Conservation (phyloP, 2,329 filamentous ascomycete genomes). For the Myriosclerotinia curreyana region DNA sequence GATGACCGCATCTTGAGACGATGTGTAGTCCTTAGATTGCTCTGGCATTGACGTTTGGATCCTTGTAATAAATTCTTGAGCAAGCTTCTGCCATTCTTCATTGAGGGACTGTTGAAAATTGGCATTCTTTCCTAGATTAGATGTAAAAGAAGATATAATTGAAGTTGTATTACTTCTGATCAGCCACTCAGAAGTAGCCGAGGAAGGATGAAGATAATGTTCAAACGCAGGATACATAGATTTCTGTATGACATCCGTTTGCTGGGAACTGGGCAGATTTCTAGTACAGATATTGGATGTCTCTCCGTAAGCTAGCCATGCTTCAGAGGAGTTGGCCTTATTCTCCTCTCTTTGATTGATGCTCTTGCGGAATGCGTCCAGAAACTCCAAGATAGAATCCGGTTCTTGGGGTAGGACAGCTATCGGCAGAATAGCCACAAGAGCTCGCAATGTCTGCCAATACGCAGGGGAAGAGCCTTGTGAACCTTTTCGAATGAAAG, state of each 20-base stretch:
- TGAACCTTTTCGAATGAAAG: constrained; percentile 79
- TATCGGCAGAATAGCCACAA: constrained; percentile 57
- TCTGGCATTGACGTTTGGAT: constrained; percentile 77
- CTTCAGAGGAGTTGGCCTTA: constrained; percentile 61
- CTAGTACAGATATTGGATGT: constrained; percentile 54
- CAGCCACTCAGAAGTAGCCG: constrained; percentile 29
- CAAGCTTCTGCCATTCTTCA: constrained; percentile 61
- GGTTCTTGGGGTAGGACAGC: constrained; percentile 53
- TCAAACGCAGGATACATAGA: constrained; percentile 54
- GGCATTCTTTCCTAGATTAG: constrained; percentile 43
- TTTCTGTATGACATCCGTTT: constrained; percentile 46
- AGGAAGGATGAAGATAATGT: constrained; percentile 47
- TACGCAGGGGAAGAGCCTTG: constrained; percentile 70
- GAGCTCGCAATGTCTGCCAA: constrained; percentile 65
- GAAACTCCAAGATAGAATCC: constrained; percentile 57
- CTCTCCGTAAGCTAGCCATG: constrained; percentile 74
- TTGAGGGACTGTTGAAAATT: constrained; percentile 50
- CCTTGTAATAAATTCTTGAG: constrained; percentile 57
- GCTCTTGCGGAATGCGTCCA: constrained; percentile 67
- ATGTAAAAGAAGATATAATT: constrained; percentile 48
- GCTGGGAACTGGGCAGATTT: constrained; percentile 46
- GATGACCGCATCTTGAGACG: constrained; percentile 66
- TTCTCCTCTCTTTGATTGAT: constrained; percentile 73
- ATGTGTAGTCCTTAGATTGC: constrained; percentile 71
- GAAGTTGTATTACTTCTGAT: constrained; percentile 26